Evolutionary conservation across 2,329 filamentous ascomycete species (phyloP).

Genomic region (Xylaria sp.): DNA sequence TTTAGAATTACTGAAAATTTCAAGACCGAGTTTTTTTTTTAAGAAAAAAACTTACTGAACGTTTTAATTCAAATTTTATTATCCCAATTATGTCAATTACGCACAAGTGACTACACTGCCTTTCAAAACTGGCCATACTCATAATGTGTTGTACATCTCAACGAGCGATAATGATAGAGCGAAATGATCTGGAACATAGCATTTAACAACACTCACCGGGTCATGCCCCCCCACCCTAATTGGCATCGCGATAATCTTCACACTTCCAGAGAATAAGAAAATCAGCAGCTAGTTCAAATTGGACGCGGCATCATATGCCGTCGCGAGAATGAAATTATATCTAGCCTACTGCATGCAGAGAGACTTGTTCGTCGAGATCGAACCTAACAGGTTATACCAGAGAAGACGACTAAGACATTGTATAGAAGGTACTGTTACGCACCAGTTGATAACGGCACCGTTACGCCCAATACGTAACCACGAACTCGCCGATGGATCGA

Average conservation of each 20-base stretch:
- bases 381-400: too few relatives aligned
- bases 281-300: conserved; percentile 71
- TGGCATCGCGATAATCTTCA: conserved; percentile 68
- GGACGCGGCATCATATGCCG: conserved; percentile 71
- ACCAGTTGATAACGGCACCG: conserved; percentile 62
- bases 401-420: too few relatives aligned
- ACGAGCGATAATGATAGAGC: not conserved
- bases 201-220: conserved; percentile 64
- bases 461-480: conserved; percentile 70
- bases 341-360: conserved; percentile 58
- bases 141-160: too few relatives aligned
- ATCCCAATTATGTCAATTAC: not conserved
- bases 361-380: not conserved
- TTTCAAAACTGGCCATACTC: not conserved
- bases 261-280: conserved; percentile 69
- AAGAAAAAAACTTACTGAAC: too few relatives aligned
- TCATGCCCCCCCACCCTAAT: conserved; percentile 71
- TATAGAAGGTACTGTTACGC: not conserved
- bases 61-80: too few relatives aligned
- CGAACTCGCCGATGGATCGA: conserved; percentile 67
- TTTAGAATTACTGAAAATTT: too few relatives aligned
- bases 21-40: too few relatives aligned
- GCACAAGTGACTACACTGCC: not conserved
- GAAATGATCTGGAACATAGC: conserved; percentile 61
- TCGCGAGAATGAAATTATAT: conserved; percentile 71